A percentile compares a stretch with the other conserved stretches of the same genome.
Conservation (phyloP, 768 basidiomycete species). For the Lentinula detonsa region DNA sequence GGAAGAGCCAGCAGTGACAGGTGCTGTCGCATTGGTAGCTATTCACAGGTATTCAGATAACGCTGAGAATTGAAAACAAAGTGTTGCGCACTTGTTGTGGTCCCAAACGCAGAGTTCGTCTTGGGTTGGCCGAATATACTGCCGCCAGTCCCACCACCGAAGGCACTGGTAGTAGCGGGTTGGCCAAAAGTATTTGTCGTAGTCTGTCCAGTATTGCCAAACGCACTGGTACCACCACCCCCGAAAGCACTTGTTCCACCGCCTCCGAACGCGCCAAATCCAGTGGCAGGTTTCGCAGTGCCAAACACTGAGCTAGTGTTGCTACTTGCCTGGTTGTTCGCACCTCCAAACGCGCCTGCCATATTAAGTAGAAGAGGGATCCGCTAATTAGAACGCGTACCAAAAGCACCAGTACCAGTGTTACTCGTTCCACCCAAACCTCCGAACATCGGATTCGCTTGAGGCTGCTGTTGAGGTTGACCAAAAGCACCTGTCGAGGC, state of each 20-base stretch:
- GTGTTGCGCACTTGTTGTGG: background rate
- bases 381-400: slow-evolving; percentile 25
- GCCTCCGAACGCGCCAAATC: slow-evolving; percentile 30
- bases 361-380: slow-evolving; percentile 12
- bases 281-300: slow-evolving; percentile 21
- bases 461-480: slow-evolving; percentile 49
- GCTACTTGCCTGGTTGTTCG: slow-evolving; percentile 2
- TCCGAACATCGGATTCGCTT: slow-evolving; percentile 80
- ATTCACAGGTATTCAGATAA: slow-evolving; percentile 23
- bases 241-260: slow-evolving; percentile 18
- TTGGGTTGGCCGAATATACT: slow-evolving; percentile 30
- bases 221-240: slow-evolving; percentile 11
- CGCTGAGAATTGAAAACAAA: background rate
- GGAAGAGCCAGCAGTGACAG: slow-evolving; percentile 64
- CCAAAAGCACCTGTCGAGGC: slow-evolving; percentile 43
- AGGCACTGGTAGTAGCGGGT: slow-evolving; percentile 6
- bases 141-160: slow-evolving; percentile 7
- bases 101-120: slow-evolving; percentile 1
- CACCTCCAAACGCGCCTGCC: slow-evolving; percentile 39
- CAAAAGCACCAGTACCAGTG: slow-evolving; percentile 33
- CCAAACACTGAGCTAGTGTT: slow-evolving; percentile 28
- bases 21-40: slow-evolving; percentile 27
- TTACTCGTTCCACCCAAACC: slow-evolving; percentile 35
- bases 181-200: slow-evolving; percentile 1
- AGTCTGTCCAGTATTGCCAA: slow-evolving; percentile 7